phyloP scores from a whole-genome alignment of 2,329 filamentous ascomycete species.

The Alternaria ventricosa region DNA sequence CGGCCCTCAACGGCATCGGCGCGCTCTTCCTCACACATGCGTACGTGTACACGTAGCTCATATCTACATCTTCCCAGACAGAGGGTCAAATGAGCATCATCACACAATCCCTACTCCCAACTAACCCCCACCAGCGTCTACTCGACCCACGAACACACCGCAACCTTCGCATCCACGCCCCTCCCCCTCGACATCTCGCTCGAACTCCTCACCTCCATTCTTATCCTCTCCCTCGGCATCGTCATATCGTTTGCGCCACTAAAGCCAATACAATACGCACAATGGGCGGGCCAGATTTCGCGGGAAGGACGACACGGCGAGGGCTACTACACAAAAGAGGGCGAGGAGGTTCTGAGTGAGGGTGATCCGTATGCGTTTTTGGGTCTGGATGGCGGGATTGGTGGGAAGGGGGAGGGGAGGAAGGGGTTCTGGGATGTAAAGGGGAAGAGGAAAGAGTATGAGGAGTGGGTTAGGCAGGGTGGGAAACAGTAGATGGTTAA shows the following conservation, averaged over 20 bases:
- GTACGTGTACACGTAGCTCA: conserved; percentile 62
- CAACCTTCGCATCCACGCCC: conserved; percentile 63
- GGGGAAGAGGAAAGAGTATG: conserved; percentile 81
- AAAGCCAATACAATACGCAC: conserved; percentile 82
- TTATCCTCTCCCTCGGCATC: conserved; percentile 82
- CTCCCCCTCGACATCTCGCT: conserved; percentile 87
- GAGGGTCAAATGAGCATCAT: neutral
- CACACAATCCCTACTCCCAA: neutral
- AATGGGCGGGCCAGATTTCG: conserved; percentile 86
- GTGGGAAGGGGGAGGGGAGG: conserved; percentile 71
- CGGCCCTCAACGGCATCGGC: conserved; percentile 74
- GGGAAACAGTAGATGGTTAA: conserved; percentile 17
- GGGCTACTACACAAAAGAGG: conserved; percentile 63
- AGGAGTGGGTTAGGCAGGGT: conserved; percentile 68
- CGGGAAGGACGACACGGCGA: conserved; percentile 70
- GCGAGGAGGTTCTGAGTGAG: conserved; percentile 67
- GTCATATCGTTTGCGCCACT: conserved; percentile 78
- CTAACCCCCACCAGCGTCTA: conserved; percentile 73
- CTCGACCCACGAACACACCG: conserved; percentile 90
- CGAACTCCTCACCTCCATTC: conserved; percentile 81
- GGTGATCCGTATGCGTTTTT: conserved; percentile 82
- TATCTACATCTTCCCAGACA: accelerated
- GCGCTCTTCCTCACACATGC: conserved; percentile 83
- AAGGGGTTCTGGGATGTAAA: conserved; percentile 88
- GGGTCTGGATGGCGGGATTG: conserved; percentile 55